Evolutionary conservation across 108 stramenopile genomes (phyloP).

Genomic region (Fragilariopsis cylindrus): DNA sequence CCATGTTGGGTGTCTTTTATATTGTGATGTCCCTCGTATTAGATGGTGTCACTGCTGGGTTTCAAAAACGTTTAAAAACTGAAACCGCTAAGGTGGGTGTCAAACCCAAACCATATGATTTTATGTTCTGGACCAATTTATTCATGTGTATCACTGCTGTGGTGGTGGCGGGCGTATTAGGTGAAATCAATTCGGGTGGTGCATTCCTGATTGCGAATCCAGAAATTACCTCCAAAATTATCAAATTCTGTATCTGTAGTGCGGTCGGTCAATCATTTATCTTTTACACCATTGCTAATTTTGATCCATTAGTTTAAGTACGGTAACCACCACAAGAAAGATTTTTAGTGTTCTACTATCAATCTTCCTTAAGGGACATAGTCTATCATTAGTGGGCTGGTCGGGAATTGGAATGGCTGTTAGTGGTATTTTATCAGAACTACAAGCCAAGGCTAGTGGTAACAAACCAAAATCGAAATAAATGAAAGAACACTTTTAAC

Average conservation of each 20-base stretch:
- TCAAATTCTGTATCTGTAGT: slow-evolving; percentile 91
- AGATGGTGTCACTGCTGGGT: slow-evolving; percentile 91
- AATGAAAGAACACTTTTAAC: background rate
- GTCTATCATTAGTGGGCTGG: slow-evolving; percentile 86
- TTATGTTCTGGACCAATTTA: slow-evolving; percentile 94
- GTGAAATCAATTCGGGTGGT: slow-evolving; percentile 74
- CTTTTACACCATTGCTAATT: slow-evolving; percentile 98
- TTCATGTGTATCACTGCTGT: slow-evolving; percentile 86
- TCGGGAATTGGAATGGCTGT: slow-evolving; percentile 85
- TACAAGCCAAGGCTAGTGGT: slow-evolving; percentile 63
- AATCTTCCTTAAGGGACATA: slow-evolving; percentile 91
- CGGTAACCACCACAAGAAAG: slow-evolving; percentile 98
- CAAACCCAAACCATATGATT: slow-evolving; percentile 91
- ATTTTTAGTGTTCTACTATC: slow-evolving; percentile 95
- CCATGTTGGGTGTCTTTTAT: slow-evolving; percentile 77
- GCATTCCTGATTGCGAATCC: slow-evolving; percentile 82
- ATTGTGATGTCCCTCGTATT: slow-evolving; percentile 77
- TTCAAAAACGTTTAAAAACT: slow-evolving; percentile 89
- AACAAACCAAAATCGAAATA: slow-evolving; percentile 45
- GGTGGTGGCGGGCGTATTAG: slow-evolving; percentile 70
- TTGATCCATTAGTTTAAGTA: slow-evolving; percentile 95
- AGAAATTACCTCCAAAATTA: slow-evolving; percentile 84
- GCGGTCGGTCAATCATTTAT: slow-evolving; percentile 98
- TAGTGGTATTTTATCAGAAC: slow-evolving; percentile 85
- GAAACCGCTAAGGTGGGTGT: slow-evolving; percentile 87